Conservation (phyloP, 1,284 basidiomycete genomes). For the Trichosporon sp. region DNA sequence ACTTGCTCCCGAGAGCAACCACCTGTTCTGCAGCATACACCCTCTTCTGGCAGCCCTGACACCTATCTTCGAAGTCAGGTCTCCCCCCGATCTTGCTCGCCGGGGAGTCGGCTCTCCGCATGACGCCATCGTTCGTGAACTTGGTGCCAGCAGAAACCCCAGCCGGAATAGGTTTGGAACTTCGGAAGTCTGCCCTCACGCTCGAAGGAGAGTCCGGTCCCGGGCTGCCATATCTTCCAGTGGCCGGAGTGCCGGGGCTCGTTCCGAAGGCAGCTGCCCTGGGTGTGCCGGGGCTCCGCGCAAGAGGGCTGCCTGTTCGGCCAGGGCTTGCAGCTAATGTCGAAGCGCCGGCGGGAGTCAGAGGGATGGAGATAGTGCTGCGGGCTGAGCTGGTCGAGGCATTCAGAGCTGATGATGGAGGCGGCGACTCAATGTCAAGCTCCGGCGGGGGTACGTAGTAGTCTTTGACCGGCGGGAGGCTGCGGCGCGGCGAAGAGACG, state of each 20-base stretch:
- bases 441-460: conserved; percentile 16
- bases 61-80: conserved; percentile 32
- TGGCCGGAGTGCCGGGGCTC: not conserved
- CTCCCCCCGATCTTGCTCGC: conserved; percentile 36
- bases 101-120: conserved; percentile 12
- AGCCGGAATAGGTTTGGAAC: conserved; percentile 19
- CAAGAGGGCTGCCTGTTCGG: not conserved
- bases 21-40: conserved; percentile 48
- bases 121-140: conserved; percentile 4
- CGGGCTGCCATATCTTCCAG: not conserved
- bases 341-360: not conserved
- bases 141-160: not conserved
- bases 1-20: conserved; percentile 23
- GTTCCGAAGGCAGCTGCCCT: not conserved
- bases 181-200: conserved; percentile 1
- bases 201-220: not conserved
- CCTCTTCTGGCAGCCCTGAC: conserved; percentile 42
- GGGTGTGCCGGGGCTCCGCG: not conserved
- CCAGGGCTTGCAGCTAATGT: not conserved
- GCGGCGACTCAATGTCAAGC: conserved; percentile 2
- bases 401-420: not conserved
- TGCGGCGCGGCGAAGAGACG: conserved; percentile 10
- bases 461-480: conserved; percentile 16
- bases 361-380: not conserved
- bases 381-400: not conserved